Conservation (phyloP, 495 filamentous ascomycete species). For the Penicillium egyptiacum region DNA sequence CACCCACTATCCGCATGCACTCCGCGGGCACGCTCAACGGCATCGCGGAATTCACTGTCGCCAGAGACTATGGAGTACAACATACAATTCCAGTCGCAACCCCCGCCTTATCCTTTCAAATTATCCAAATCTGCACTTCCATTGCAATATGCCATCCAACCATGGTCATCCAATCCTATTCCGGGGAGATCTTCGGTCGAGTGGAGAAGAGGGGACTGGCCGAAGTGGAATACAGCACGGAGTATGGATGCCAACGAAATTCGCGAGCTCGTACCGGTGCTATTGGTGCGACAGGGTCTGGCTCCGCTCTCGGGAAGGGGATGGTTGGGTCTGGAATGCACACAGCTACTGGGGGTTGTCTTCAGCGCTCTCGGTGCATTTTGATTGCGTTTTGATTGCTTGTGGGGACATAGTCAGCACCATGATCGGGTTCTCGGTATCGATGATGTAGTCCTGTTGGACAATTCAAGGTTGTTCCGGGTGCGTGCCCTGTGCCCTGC, state of each 20-base stretch:
- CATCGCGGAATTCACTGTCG: no score
- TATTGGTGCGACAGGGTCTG: slow-evolving; percentile 6
- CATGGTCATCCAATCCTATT: slow-evolving; percentile 1
- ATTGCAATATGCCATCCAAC: not conserved
- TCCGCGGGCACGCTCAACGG: no score
- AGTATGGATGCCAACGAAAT: slow-evolving; percentile 4
- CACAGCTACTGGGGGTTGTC: not conserved
- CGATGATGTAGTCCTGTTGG: not conserved
- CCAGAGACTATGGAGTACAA: no score
- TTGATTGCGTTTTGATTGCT: not conserved
- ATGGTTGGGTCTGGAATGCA: slow-evolving; percentile 5
- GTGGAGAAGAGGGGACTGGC: slow-evolving; percentile 12
- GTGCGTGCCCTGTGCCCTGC: not conserved
- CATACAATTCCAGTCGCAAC: no score
- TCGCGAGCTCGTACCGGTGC: not conserved
- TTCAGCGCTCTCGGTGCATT: not conserved
- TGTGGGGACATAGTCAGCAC: not conserved
- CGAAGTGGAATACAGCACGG: not conserved
- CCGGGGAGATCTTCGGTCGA: slow-evolving; percentile 4
- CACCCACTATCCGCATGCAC: no score
- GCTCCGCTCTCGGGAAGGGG: not conserved
- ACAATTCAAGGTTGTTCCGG: not conserved
- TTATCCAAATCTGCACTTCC: not conserved
- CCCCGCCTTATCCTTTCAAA: not conserved
- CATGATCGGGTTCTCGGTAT: not conserved